Evolutionary conservation across 208 protist genomes (phyloP).

Genomic region (Acanthamoeba polyphaga): DNA sequence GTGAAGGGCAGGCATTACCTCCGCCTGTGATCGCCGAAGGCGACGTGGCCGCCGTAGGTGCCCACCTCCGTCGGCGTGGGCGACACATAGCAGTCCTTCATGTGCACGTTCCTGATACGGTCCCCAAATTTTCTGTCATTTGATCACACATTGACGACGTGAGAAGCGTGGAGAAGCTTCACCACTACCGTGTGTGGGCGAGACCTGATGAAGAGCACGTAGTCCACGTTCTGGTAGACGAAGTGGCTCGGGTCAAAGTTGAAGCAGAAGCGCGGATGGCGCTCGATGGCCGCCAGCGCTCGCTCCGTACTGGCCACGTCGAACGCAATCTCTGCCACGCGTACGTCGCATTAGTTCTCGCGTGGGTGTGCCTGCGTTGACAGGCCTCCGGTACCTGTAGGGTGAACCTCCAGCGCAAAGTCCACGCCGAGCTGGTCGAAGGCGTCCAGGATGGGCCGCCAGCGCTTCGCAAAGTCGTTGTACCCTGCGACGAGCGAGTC

Average conservation of each 20-base stretch:
- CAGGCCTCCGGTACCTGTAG: background rate
- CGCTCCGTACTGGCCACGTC: background rate
- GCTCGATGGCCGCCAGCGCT: background rate
- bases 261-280: conserved; percentile 2
- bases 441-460: background rate
- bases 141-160: background rate
- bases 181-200: background rate
- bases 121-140: background rate
- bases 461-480: background rate
- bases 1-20: background rate
- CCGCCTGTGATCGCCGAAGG: conserved; percentile 5
- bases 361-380: background rate
- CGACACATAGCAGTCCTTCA: conserved; percentile 43
- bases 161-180: background rate
- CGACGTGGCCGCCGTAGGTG: conserved; percentile 12
- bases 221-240: conserved; percentile 36
- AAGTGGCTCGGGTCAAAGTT: conserved; percentile 24
- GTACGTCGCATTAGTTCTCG: background rate
- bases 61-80: background rate
- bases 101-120: background rate
- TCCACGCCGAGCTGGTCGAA: background rate
- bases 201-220: conserved; percentile 25
- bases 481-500: background rate
- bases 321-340: background rate
- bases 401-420: background rate